These are phyloP conservation scores for Rosa multiflora DNA, from an alignment of 306 rosid genomes.

Conservation along the genomic window DNA sequence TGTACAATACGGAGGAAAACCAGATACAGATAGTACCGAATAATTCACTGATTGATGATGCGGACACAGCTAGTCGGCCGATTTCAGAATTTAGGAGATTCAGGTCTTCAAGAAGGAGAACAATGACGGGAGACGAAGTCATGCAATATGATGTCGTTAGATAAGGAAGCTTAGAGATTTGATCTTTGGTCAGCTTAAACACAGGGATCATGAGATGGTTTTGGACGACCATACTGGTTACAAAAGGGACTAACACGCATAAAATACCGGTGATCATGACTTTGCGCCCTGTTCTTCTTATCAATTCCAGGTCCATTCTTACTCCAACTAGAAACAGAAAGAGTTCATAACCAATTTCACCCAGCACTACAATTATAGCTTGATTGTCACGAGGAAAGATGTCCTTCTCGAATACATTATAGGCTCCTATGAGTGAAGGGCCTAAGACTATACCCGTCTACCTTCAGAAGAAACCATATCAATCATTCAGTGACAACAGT, in stretches of 20 bases:
- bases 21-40: slow-evolving; percentile 13
- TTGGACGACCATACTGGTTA: background rate
- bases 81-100: slow-evolving; percentile 59
- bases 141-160: background rate
- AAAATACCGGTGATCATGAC: slow-evolving; percentile 31
- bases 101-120: slow-evolving; percentile 29
- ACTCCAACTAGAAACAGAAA: slow-evolving; percentile 49
- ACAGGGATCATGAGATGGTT: background rate
- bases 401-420: background rate
- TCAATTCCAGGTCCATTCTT: slow-evolving; percentile 55
- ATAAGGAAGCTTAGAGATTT: background rate
- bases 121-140: slow-evolving; percentile 24
- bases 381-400: slow-evolving; percentile 24
- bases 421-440: slow-evolving; percentile 1
- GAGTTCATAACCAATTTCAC: slow-evolving; percentile 33
- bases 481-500: background rate
- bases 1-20: background rate
- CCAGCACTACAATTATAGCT: slow-evolving; percentile 33
- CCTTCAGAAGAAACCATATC: background rate
- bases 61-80: slow-evolving; percentile 57
- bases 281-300: slow-evolving; percentile 43
- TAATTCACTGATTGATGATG: slow-evolving; percentile 53
- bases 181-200: background rate
- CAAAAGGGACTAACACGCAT: background rate
- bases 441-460: slow-evolving; percentile 52